Conservation (phyloP, 2,329 filamentous ascomycete species). For the Juglanconis juglandina region DNA sequence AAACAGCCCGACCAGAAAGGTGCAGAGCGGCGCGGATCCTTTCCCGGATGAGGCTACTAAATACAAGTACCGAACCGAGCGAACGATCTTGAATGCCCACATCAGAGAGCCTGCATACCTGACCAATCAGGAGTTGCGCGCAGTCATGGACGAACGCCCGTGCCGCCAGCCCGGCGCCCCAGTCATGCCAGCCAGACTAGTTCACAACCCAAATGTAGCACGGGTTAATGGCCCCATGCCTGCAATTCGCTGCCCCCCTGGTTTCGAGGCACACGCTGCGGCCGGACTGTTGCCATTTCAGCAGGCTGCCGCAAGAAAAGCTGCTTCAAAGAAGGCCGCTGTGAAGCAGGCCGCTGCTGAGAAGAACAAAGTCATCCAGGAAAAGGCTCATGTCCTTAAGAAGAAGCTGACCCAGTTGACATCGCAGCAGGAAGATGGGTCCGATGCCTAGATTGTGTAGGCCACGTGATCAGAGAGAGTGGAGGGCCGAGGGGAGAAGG, state of each 20-base stretch:
- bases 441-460: neutral
- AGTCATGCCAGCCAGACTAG: neutral
- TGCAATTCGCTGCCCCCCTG: neutral
- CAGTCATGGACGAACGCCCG: neutral
- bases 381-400: neutral
- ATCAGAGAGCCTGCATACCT: neutral
- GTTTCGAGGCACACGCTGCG: neutral
- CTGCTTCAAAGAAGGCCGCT: neutral
- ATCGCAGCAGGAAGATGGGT: neutral
- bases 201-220: neutral
- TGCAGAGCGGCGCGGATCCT: conserved; percentile 1
- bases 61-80: conserved; percentile 1
- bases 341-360: neutral
- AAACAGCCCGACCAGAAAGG: neutral
- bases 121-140: neutral
- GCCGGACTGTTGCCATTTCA: neutral
- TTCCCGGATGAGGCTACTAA: conserved; percentile 4
- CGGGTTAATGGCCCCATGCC: neutral
- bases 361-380: neutral
- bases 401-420: neutral
- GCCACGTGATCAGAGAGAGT: neutral
- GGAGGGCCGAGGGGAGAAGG: neutral
- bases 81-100: conserved; percentile 2
- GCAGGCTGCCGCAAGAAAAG: neutral
- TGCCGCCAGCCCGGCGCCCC: neutral